Evolutionary conservation across 257 asterid genomes (phyloP), one percentile per base, ranked within the genome.

Genomic region (Sherardia arvensis): DNA sequence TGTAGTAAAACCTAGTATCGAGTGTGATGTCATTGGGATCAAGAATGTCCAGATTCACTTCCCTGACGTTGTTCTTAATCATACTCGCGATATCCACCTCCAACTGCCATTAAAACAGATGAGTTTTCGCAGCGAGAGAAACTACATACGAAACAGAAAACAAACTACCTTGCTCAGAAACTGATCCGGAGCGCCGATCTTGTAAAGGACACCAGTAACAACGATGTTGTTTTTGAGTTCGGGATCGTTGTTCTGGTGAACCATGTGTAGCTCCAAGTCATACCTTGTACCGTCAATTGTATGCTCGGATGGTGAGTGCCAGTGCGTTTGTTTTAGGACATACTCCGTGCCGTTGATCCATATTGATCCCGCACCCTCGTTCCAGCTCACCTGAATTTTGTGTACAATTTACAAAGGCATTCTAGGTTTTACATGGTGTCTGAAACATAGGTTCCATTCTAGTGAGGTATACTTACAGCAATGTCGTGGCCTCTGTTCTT

Each of bases 301-400:
- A 77, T 84, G 92, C 73, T 88, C 96, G 0, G 96, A 84, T 22
- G 96, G 92, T 61, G 92, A 80, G 70, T 88, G 96, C 95, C 96
- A 86, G 26, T 88, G 96, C 61, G 84, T 82, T 30, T 79, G 80
- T 33, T 22, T 66, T 40, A 88, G 92, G 4, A 61, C 23, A 43
- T 82, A 88, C 10, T 69, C 38, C 3, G 62, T 75, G 34, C 79
- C 79, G 28, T 84, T 81, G 36, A 88, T 76, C 25, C 11, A 11
- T 27, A 76, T 53, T 2, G 87, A 79, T 60, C 96, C 94, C 4
- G 86, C 87, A 22, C 76, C 77, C 18, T 81, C 90, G 1, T n/a
- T n/a, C 89, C 86, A 88, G 32, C 67, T 58, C 53, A 88, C 48
- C 91, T 87, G 80, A 38, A 34, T 34, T 34, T 34, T 2, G 36